Evolutionary conservation across 495 filamentous ascomycete species (phyloP).

Genomic region (Monascus purpureus): DNA sequence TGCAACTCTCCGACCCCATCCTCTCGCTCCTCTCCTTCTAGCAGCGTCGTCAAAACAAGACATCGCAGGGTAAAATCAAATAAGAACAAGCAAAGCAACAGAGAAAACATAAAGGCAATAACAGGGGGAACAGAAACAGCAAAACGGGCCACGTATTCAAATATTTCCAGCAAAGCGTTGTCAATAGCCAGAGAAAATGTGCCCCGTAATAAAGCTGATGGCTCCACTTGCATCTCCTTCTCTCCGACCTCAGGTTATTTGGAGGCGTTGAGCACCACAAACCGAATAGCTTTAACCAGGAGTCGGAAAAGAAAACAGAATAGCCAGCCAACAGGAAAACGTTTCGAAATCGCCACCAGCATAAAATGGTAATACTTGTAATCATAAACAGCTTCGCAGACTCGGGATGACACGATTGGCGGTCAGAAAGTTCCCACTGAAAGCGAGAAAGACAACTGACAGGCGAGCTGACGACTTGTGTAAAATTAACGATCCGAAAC

Average conservation of each 20-base stretch:
- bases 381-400: neutral
- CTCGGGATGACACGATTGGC: neutral
- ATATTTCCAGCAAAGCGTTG: no score
- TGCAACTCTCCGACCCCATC: slow-evolving; percentile 2
- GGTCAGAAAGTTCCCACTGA: no score
- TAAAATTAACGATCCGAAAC: slow-evolving; percentile 16
- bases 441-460: no score
- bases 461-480: neutral
- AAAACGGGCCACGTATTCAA: no score
- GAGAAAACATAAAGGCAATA: slow-evolving; percentile 3
- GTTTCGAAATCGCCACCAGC: slow-evolving; percentile 13
- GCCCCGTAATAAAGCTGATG: no score
- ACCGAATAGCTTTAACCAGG: slow-evolving; percentile 7
- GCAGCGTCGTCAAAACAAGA: neutral
- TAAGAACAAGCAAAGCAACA: slow-evolving; percentile 1
- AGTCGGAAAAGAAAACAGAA: slow-evolving; percentile 16
- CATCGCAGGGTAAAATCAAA: slow-evolving; percentile 1
- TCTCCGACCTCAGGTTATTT: slow-evolving; percentile 12
- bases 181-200: no score
- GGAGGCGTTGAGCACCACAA: slow-evolving; percentile 3
- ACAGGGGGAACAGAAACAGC: slow-evolving; percentile 4
- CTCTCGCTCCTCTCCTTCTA: neutral
- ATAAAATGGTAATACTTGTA: neutral
- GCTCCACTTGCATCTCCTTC: slow-evolving; percentile 27
- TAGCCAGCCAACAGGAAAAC: slow-evolving; percentile 15